Evolutionary conservation across 2,329 filamentous ascomycete genomes (phyloP).

Genomic region (Cladosporium sp.): DNA sequence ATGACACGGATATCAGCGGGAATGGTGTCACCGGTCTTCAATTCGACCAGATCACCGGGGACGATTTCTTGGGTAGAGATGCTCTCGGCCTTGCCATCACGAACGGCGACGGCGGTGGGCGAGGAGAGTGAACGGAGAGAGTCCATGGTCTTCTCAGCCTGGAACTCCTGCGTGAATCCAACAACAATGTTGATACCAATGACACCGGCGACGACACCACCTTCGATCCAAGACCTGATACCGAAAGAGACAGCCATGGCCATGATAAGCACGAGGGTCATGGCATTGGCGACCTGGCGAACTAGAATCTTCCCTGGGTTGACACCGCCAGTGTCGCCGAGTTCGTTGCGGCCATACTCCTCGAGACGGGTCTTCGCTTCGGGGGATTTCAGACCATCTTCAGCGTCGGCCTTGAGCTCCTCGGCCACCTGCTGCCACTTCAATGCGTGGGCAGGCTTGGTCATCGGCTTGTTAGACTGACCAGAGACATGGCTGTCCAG

Average conservation of each 20-base stretch:
- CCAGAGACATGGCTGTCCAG: constrained; percentile 25
- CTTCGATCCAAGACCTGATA: constrained; percentile 46
- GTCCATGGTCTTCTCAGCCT: constrained; percentile 49
- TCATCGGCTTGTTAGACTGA: constrained; percentile 51
- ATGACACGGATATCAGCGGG: constrained; percentile 45
- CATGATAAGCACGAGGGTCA: constrained; percentile 60
- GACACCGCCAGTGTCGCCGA: constrained; percentile 64
- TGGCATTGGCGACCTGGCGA: constrained; percentile 71
- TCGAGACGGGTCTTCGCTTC: constrained; percentile 58
- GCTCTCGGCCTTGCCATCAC: constrained; percentile 41
- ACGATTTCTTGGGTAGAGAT: constrained; percentile 43
- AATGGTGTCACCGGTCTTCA: constrained; percentile 47
- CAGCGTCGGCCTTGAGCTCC: constrained; percentile 59
- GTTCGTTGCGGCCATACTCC: constrained; percentile 64
- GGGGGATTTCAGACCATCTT: constrained; percentile 60
- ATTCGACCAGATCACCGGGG: constrained; percentile 44
- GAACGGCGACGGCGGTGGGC: constrained; percentile 43
- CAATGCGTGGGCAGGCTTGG: constrained; percentile 60
- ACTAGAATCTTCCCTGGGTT: constrained; percentile 68
- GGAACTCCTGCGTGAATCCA: constrained; percentile 45
- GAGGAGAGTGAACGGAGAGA: constrained; percentile 45
- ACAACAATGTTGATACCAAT: constrained; percentile 44
- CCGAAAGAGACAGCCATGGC: constrained; percentile 47
- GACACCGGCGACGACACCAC: constrained; percentile 44
- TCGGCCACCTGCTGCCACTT: constrained; percentile 49